phyloP scores from a whole-genome alignment of 2,329 filamentous ascomycete species.

The Akanthomyces lecanii region DNA sequence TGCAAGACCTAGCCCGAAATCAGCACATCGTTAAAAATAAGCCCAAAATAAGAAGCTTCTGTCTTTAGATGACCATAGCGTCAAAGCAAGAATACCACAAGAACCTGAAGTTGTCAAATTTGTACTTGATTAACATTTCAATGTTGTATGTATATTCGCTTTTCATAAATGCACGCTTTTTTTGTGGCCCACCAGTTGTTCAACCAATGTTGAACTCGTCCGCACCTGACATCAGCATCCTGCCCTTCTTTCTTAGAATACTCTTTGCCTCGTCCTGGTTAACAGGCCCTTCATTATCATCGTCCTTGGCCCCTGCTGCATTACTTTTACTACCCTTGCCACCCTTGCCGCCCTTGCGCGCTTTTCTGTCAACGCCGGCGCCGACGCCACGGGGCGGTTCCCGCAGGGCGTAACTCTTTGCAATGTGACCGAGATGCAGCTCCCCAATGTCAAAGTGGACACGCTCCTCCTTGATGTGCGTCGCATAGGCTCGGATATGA shows the following conservation, averaged over 20 bases:
- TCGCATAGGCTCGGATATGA: conserved; percentile 91
- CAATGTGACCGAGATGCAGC: conserved; percentile 86
- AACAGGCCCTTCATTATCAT: conserved; percentile 35
- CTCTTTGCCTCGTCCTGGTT: conserved; percentile 34
- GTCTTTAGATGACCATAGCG: no score
- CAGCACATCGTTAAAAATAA: neutral
- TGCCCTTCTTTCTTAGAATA: conserved; percentile 56
- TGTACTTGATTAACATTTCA: neutral
- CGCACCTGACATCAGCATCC: conserved; percentile 60
- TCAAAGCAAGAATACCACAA: neutral
- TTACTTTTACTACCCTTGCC: conserved; percentile 8
- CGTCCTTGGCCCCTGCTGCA: conserved; percentile 32
- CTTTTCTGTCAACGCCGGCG: conserved; percentile 46
- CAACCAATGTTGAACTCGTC: conserved; percentile 67
- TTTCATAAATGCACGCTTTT: conserved; percentile 16
- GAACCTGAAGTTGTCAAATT: neutral
- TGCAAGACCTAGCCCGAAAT: no score
- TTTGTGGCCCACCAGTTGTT: neutral
- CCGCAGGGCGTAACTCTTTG: conserved; percentile 86
- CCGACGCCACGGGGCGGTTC: conserved; percentile 84
- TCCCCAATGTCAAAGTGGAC: conserved; percentile 87
- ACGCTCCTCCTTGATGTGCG: conserved; percentile 81
- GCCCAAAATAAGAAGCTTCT: no score
- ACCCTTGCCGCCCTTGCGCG: conserved; percentile 23
- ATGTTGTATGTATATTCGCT: conserved; percentile 4